These are phyloP conservation scores for Aspergillus sp. DNA, from an alignment of 2,329 filamentous ascomycete genomes.

Conservation along the genomic window DNA sequence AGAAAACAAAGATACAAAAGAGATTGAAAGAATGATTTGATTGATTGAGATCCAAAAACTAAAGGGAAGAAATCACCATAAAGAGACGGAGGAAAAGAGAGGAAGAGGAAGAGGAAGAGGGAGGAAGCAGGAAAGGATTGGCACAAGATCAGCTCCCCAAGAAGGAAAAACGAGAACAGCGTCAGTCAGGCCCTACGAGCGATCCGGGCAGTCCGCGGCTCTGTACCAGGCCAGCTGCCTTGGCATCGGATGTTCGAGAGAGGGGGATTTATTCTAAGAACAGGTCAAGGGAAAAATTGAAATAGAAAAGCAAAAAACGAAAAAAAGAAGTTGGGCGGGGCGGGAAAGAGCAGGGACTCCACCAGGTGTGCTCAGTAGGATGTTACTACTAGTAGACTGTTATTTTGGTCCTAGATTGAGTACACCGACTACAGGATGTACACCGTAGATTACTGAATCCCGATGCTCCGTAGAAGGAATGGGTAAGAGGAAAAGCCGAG, in stretches of 20 bases:
- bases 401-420: no score
- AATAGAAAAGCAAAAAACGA: not conserved
- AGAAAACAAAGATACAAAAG: not conserved
- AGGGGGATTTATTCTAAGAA: not conserved
- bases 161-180: not conserved
- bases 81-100: not conserved
- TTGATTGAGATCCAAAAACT: not conserved
- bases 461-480: no score
- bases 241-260: not conserved
- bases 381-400: no score
- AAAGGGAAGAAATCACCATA: not conserved
- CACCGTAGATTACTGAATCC: no score
- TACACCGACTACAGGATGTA: no score
- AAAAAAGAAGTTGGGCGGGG: not conserved
- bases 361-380: not conserved
- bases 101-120: not conserved
- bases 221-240: not conserved
- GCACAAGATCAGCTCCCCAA: not conserved
- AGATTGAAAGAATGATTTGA: not conserved
- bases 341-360: not conserved
- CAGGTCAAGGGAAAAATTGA: not conserved
- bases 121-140: not conserved
- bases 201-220: conserved; percentile 7
- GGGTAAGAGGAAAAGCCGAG: no score
- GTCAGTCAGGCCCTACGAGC: not conserved